Percentiles rank a stretch among this genome's conserved stretches.
phyloP scores from a whole-genome alignment of 768 basidiomycete genomes.

The Vararia minispora region DNA sequence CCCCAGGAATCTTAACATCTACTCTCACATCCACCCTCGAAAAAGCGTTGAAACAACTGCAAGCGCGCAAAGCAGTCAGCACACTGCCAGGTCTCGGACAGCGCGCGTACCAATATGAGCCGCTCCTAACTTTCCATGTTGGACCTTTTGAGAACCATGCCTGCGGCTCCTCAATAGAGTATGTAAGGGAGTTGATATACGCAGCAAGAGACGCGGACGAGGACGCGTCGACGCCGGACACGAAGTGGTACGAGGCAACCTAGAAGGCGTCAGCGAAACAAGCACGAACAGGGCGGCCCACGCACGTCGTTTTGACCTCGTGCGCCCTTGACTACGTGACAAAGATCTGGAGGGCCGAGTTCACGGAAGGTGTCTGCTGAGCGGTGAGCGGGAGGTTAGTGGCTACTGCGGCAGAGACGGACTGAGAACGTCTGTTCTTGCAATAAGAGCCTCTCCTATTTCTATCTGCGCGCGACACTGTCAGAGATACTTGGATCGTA shows the following conservation, averaged over 20 bases:
- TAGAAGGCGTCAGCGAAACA: conserved; percentile 20
- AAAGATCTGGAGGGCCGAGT: conserved; percentile 94
- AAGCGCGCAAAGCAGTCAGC: not conserved
- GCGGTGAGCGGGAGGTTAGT: conserved; percentile 11
- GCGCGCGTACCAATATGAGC: conserved; percentile 90
- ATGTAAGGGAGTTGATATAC: conserved; percentile 97
- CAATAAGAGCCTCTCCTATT: conserved; percentile 78
- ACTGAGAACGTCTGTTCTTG: conserved; percentile 90
- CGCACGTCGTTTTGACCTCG: conserved; percentile 86
- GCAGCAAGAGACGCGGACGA: conserved; percentile 96
- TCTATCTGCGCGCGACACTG: conserved; percentile 45
- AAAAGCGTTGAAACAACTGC: conserved; percentile 95
- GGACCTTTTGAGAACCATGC: conserved; percentile 87
- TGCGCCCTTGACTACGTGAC: conserved; percentile 89
- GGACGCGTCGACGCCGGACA: conserved; percentile 97
- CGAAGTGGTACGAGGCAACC: conserved; percentile 95
- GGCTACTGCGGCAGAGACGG: conserved; percentile 21
- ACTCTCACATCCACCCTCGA: conserved; percentile 93
- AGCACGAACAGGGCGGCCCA: conserved; percentile 11
- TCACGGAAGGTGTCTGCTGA: conserved; percentile 84
- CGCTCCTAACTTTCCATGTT: conserved; percentile 85
- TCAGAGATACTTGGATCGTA: not conserved
- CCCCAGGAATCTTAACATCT: conserved; percentile 97
- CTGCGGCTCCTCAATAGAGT: conserved; percentile 80
- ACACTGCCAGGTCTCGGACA: no score